phyloP scores from a whole-genome alignment of 164 flowering plant genomes.

The Tinospora cordifolia region DNA sequence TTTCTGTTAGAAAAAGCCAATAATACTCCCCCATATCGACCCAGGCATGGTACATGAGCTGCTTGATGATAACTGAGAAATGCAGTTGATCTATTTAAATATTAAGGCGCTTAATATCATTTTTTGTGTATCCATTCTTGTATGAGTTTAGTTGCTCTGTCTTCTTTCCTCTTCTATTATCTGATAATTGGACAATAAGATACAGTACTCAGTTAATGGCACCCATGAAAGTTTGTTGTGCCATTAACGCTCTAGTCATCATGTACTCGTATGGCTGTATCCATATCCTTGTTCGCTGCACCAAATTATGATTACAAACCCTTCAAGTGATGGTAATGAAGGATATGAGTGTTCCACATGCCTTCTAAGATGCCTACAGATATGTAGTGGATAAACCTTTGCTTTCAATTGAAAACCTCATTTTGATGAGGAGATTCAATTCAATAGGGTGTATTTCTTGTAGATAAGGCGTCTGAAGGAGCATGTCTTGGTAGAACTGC shows the following conservation, averaged over 20 bases:
- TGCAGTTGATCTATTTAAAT: neutral
- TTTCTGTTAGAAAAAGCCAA: neutral
- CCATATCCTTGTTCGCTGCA: neutral
- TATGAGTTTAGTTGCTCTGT: neutral
- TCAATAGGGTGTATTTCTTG: neutral
- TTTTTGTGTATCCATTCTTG: too few species aligned
- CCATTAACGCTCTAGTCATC: neutral
- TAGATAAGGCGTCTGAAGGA: slow-evolving; percentile 93
- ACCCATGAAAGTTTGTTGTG: neutral
- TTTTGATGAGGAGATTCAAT: neutral
- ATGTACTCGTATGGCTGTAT: neutral
- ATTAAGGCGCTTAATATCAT: neutral
- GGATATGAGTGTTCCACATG: neutral
- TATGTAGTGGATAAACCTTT: neutral
- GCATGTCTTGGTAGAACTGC: slow-evolving; percentile 69
- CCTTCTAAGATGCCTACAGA: neutral
- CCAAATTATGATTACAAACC: too few species aligned
- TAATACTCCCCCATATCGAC: neutral
- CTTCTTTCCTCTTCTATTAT: neutral
- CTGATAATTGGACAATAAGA: neutral
- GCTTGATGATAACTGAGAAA: neutral
- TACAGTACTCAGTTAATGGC: neutral
- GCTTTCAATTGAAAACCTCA: neutral
- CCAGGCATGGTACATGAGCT: neutral
- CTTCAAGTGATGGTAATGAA: neutral